Base-by-base conservation (phyloP, 805 yeast genomes). In the Priceomyces medius region DNA sequence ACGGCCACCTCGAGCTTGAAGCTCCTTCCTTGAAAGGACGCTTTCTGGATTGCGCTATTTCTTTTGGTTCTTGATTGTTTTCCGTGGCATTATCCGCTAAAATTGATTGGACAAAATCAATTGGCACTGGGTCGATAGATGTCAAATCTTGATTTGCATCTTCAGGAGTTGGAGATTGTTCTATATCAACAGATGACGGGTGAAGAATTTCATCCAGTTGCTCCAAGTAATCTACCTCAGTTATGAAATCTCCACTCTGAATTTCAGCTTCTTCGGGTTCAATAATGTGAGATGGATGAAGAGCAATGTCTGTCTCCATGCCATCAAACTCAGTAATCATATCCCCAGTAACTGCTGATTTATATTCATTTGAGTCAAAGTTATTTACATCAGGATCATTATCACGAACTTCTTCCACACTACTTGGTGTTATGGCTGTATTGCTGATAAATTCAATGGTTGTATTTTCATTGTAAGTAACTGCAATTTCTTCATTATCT, bases 181-280 rank as follows among this genome's bases (percentile, higher is more conserved):
- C 34, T 31, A 31, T 31, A 6, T 16, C 38, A 21, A 35, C 23
- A n/a, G 38, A 35, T 8, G 38, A 35, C 3, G 38, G 38, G 18
- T 35, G 28, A 7, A 35, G 14, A 21, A 35, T 21, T 3, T 24
- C 28, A 21, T 17, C 27, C 12, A 29, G 10, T 10, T 21, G 21
- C 16, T 35, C 38, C 3, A 17, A 13, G 18, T 14, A 18, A 9
- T 35, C 38, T 12, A 20, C 19, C 8, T 35, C 38, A 12, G 21
- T 17, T 12, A 12, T 12, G 6, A 31, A 6, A 6, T 14, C 16
- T 6, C 20, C 35, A 2, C 9, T 28, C 13, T 13, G 18, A 3
- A 9, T 6, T 37, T 37, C 34, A 12, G 31, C 31, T 3, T 41
- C 47, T 9, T 35, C 41, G 9, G 45, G 45, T 26, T 44, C 48